These are phyloP conservation scores for Stramenopiles sp. DNA, from an alignment of 352 stramenopile genomes.

Conservation along the genomic window DNA sequence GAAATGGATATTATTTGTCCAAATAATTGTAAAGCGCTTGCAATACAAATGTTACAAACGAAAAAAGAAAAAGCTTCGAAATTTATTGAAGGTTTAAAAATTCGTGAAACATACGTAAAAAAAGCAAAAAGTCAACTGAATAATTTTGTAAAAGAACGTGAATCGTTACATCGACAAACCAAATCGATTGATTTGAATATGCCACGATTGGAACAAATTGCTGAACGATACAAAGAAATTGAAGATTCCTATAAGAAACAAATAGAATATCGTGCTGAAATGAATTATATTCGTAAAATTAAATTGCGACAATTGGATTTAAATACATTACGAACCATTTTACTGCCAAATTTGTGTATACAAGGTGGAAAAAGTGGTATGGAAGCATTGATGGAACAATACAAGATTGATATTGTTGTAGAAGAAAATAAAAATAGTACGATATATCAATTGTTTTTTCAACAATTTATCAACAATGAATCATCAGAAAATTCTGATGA, in stretches of 20 bases:
- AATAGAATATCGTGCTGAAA: neutral
- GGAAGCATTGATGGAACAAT: neutral
- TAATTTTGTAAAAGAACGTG: neutral
- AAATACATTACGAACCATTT: neutral
- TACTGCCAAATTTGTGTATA: neutral
- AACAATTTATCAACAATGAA: no score
- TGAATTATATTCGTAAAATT: neutral
- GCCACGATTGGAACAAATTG: neutral
- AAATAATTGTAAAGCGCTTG: neutral
- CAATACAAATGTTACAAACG: neutral
- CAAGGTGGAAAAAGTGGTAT: neutral
- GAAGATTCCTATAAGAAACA: neutral
- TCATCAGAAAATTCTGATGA: no score
- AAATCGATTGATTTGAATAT: neutral
- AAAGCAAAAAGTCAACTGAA: neutral
- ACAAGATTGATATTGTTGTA: neutral
- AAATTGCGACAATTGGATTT: neutral
- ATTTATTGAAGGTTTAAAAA: neutral
- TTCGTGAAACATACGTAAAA: neutral
- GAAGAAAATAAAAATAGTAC: no score
- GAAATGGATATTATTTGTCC: slow-evolving; percentile 10
- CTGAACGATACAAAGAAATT: neutral
- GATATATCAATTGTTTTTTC: no score
- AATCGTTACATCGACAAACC: neutral
- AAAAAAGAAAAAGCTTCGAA: neutral